Evolutionary conservation across 1,284 basidiomycete species (phyloP), one percentile per base, ranked within the genome.

Genomic region (Leucoagaricus sp.): DNA sequence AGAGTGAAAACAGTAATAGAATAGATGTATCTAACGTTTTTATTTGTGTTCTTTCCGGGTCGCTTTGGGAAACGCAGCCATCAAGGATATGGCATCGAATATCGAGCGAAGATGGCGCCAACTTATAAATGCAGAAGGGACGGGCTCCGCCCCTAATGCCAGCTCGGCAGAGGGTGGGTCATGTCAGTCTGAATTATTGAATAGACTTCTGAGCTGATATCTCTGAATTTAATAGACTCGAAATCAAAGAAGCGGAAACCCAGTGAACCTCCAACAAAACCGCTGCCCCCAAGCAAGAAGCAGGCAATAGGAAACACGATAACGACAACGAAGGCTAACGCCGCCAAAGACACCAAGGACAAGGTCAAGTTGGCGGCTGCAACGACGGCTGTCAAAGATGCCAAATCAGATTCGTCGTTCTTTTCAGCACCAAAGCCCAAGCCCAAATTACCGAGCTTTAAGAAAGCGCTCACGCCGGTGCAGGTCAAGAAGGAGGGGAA

Each of bases 61-160:
- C 65, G 69, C 67, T 64, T 68, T 66, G 62, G 66, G 65, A 74
- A 75, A 63, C 69, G 68, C 78, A 92, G 90, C 90, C 73, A 84
- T 91, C 86, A 89, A 90, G 85, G 91, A 93, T 76, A 89, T 93
- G 87, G 90, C 91, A 66, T 83, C 83, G 69, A 91, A 90, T 75
- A 78, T 93, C 75, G 88, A 91, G 75, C 83, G 82, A 68, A 85
- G 84, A 75, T 93, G 90, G 90, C 83, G 87, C 61, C 75, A 77
- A 61, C 72, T 90, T 70, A 73, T 87, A 60, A 63, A 59, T 53
- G 69, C 61, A 53, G 70, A 72, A 62, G 65, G 68, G 63, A 57
- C 61, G 38, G 19, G 25, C 41, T 55, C 45, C 26, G 71, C 69
- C 69, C 55, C 63, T 66, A 77, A 81, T 64, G 75, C 61, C 57